Evolutionary conservation across 2,329 filamentous ascomycete species (phyloP).

Genomic region (Colletotrichum navitas): DNA sequence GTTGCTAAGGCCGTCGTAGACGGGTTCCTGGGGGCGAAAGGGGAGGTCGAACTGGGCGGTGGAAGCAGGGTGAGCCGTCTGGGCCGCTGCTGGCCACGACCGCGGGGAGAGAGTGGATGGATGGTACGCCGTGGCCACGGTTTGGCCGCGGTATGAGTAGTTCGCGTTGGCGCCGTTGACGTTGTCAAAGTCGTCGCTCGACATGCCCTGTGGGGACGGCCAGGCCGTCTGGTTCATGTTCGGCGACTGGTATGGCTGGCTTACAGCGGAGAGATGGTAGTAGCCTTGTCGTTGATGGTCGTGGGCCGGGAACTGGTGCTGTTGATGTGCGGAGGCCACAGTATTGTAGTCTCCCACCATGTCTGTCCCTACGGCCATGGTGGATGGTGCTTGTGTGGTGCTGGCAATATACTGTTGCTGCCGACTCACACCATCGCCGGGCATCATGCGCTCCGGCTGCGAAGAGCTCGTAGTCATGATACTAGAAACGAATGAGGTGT

Average conservation of each 20-base stretch:
- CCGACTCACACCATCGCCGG: slow-evolving; percentile 7
- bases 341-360: slow-evolving; percentile 26
- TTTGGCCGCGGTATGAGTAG: slow-evolving; percentile 52
- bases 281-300: slow-evolving; percentile 30
- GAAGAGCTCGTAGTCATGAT: slow-evolving; percentile 28
- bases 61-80: slow-evolving; percentile 15
- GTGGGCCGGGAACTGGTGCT: slow-evolving; percentile 23
- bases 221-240: slow-evolving; percentile 44
- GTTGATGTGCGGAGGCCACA: slow-evolving; percentile 26
- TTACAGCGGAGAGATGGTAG: slow-evolving; percentile 40
- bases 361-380: slow-evolving; percentile 22
- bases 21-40: slow-evolving; percentile 28
- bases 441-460: slow-evolving; percentile 20
- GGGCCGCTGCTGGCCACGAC: slow-evolving; percentile 48
- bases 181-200: slow-evolving; percentile 54
- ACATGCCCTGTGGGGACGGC: slow-evolving; percentile 53
- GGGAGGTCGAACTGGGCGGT: slow-evolving; percentile 26
- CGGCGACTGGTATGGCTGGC: slow-evolving; percentile 27
- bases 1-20: slow-evolving; percentile 14
- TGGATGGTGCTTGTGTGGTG: slow-evolving; percentile 22
- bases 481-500: background rate
- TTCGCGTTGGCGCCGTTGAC: slow-evolving; percentile 31
- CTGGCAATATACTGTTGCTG: background rate
- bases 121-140: slow-evolving; percentile 48
- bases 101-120: slow-evolving; percentile 50